A percentile compares a stretch with the other conserved stretches of the same genome.
phyloP scores from a whole-genome alignment of 2,329 filamentous ascomycete genomes.

The Colletotrichum euphorbiae region DNA sequence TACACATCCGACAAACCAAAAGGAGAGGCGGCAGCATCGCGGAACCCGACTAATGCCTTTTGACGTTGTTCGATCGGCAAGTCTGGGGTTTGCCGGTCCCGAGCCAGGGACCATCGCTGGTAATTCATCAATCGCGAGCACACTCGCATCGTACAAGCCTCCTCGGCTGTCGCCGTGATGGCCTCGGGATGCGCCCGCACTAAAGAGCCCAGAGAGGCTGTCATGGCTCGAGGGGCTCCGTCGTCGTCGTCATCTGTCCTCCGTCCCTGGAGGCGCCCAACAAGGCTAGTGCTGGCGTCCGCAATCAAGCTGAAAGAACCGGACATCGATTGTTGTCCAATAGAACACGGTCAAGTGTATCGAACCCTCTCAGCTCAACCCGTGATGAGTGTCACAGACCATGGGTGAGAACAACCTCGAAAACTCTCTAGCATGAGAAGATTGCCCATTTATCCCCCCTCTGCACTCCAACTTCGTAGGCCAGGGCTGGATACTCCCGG shows the following conservation, averaged over 20 bases:
- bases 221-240: constrained; percentile 6
- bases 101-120: neutral
- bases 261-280: constrained; percentile 12
- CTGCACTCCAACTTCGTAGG: neutral
- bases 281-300: constrained; percentile 22
- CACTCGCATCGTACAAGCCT: constrained; percentile 2
- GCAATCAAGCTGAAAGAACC: neutral
- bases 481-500: neutral
- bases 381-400: neutral
- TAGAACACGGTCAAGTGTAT: neutral
- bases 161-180: constrained; percentile 25
- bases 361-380: constrained; percentile 18
- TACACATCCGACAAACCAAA: neutral
- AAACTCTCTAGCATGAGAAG: neutral
- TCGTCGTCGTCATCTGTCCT: constrained; percentile 4
- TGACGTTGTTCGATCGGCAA: neutral
- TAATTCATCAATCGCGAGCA: constrained; percentile 16
- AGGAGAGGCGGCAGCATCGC: neutral
- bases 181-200: constrained; percentile 31
- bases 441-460: constrained; percentile 1
- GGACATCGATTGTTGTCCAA: neutral
- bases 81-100: neutral
- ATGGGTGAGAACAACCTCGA: neutral
- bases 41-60: neutral
- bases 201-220: constrained; percentile 1